Base-by-base conservation (phyloP, 208 protist genomes). In the Trypanosoma boissoni region DNA sequence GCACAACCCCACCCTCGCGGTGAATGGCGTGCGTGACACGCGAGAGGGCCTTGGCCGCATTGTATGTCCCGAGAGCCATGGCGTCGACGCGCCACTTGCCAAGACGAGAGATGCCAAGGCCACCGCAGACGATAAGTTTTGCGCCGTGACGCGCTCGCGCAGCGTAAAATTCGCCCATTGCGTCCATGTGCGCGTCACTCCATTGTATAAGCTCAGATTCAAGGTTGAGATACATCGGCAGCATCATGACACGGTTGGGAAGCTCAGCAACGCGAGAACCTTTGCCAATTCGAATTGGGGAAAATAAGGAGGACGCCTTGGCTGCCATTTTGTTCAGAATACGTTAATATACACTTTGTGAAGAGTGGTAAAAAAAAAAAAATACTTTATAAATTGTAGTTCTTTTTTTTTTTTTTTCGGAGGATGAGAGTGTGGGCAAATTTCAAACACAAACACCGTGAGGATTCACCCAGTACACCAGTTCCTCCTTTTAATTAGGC, bases 11-110 rank as follows among this genome's bases (percentile, higher is more conserved):
- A 6, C 85, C 92, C 52, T 96, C 82, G 21, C 43, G 18, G 65
- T 97, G 94, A 14, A 97, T 86, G 0, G 90, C 88, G 0, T 61
- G n/a, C 3, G 92, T 98, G 21, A 97, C 91, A 14, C 60, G 64
- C 14, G 58, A 76, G 27, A 97, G 76, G 7, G 74, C 58, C 52
- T 74, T 77, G 23, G 88, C 86, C 16, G 89, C 86, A 27, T 91
- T 78, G 26, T 77, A 52, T 52, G 79, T 94, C 31, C 53, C 75
- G 23, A 98, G 71, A 43, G 78, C 80, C 55, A 94, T 60, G 12
- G 83, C 81, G 42, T 95, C 78, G 4, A 72, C 72, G n/a, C 73
- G 65, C 75, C 95, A 95, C 6, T 80, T 74, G 0, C 94, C 96
- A 1, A 83, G 67, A 3, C 54, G 41, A 29, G 95, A 96, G 0